Evolutionary conservation across 129 eudicot species (phyloP), one percentile per base, ranked within the genome.

Genomic region (Solidago caesia): DNA sequence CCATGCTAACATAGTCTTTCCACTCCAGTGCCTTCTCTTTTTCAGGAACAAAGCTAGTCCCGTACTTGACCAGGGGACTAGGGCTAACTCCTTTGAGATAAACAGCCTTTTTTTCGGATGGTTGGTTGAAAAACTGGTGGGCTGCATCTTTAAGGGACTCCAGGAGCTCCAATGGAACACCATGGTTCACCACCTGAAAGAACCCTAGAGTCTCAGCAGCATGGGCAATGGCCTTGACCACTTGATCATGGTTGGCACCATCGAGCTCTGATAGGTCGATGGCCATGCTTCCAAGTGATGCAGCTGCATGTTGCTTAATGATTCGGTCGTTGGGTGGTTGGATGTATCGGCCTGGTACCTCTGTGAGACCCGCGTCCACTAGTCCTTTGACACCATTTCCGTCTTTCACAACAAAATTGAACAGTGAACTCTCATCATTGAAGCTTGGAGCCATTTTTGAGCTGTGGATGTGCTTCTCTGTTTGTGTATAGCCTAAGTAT

Each of bases 151-250:
- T 85, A 61, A 82, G 82, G 1, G 82, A 67, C 58, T 82, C 84
- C 21, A 85, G 73, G 11, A 85, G 67, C 72, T 76, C 84, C 45
- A 85, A 2, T 4, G 86, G 82, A 57, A 82, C 89, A 63, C 84
- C 84, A 68, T 85, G 89, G 77, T 85, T 85, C 63, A 85, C 84
- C 76, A 85, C 89, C 64, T 85, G 89, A 58, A 85, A 82, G 73
- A 85, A 85, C 27, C 89, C 89, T 4, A 81, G 79, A 58, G 83
- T 85, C 59, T 85, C 84, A 16, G 89, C 86, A 11, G 89, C 89
- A 46, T 71, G 65, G 16, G 80, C 77, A 29, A 85, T 79, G 64
- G 83, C 71, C 75, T 75, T 70, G 51, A 58, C 84, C 72, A 82
- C 86, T 64, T 84, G 79, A 45, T 77, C 83, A 47, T 81, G 80